phyloP scores from a whole-genome alignment of 306 rosid species.

The Quercus ilex region DNA sequence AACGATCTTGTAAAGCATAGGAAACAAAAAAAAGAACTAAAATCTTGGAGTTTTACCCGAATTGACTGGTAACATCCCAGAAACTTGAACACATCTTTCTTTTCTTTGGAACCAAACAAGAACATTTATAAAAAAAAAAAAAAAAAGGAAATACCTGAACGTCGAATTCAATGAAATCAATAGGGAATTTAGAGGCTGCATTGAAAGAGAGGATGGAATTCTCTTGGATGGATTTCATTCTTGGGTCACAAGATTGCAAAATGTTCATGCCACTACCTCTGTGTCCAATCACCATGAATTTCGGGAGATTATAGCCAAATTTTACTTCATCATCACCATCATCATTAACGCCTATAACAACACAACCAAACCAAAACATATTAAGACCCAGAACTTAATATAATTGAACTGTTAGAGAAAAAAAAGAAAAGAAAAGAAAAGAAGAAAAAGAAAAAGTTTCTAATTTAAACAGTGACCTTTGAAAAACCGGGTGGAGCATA shows the following conservation, averaged over 20 bases:
- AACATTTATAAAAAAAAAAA: no score
- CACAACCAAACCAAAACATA: not conserved
- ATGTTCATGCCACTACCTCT: conserved; percentile 81
- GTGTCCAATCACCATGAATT: conserved; percentile 71
- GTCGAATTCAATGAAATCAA: conserved; percentile 73
- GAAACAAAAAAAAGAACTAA: no score
- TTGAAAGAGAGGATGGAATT: conserved; percentile 70
- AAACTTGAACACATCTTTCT: no score
- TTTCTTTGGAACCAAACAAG: no score
- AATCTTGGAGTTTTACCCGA: no score
- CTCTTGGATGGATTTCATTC: conserved; percentile 63
- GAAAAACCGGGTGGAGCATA: conserved; percentile 1
- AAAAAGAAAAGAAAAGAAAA: not conserved
- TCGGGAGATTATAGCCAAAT: conserved; percentile 15
- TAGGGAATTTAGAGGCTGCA: conserved; percentile 45
- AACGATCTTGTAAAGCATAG: no score
- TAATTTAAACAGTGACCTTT: conserved; percentile 6
- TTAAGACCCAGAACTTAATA: not conserved
- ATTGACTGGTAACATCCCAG: no score
- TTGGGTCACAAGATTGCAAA: conserved; percentile 54
- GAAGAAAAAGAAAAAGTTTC: not conserved
- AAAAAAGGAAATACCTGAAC: conserved; percentile 54
- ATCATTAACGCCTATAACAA: not conserved
- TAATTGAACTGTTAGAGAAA: not conserved
- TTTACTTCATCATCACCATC: not conserved